Evolutionary conservation across 2,329 filamentous ascomycete species (phyloP), one percentile per base, ranked within the genome.

Genomic region (Periconia digitata): DNA sequence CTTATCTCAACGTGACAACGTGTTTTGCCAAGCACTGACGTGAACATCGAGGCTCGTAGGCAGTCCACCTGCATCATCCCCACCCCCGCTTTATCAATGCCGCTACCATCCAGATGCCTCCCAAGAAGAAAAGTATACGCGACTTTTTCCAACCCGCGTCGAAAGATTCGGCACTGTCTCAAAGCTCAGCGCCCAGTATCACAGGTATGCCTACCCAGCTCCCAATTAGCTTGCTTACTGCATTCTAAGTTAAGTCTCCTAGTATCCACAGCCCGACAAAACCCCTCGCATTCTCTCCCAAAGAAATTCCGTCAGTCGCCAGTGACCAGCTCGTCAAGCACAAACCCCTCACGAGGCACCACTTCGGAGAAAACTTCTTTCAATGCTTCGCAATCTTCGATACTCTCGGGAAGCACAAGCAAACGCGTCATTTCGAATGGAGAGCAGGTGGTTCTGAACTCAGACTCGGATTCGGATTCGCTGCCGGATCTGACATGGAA

Each of bases 401-500:
- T 54, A 21, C 60, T 55, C 35, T 67, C 66, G 5, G 32, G n/a
- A 8, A 56, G 52, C 35, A 34, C 51, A 55, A 82, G 66, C 75
- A 83, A 58, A 70, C 66, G 73, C 15, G 49, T 82, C 12, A 73
- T 86, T 46, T 87, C 75, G 49, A 73, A 79, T 58, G 81, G 81
- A 2, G 66, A 67, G 44, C 56, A 59, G 8, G 55, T 71, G 2
- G 75, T 92, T 20, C 78, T 78, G 39, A 85, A 82, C 45, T 91
- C 89, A 0, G 89, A 92, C 60, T 86, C 87, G 8, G 86, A 88
- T n/a, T 80, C 80, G 16, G 79, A 79, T 22, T 64, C 59, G 8
- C 47, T 70, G 2, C 49, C 50, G 10, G 78, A 81, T 41, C 86
- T 85, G 0, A 74, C 81, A 49, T 75, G 72, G 24, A 46, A 42